Conservation (phyloP, 2,329 filamentous ascomycete genomes). For the Ophiostoma australiae region DNA sequence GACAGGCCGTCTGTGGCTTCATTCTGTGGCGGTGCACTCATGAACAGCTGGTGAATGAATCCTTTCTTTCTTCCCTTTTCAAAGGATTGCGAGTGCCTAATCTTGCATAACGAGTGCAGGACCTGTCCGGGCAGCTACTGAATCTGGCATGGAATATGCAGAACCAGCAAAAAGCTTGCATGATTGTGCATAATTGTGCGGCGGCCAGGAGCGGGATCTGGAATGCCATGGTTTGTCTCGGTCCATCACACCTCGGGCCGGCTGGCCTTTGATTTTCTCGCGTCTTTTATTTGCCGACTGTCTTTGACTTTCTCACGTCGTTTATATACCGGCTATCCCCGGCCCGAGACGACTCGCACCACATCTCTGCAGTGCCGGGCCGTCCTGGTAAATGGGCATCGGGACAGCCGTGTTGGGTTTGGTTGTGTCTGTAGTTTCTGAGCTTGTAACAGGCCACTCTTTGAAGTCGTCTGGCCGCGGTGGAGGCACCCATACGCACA, state of each 20-base stretch:
- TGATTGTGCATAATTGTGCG: background rate
- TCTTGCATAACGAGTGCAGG: constrained; percentile 14
- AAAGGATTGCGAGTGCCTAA: constrained; percentile 16
- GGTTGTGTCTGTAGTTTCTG: background rate
- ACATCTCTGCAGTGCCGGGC: background rate
- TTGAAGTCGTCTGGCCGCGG: background rate
- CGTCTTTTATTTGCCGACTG: too few relatives aligned
- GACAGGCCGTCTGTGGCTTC: background rate
- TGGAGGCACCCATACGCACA: constrained; percentile 13
- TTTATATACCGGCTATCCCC: background rate
- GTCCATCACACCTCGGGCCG: background rate
- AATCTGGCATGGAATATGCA: constrained; percentile 5
- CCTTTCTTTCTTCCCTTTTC: background rate
- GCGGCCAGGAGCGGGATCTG: background rate
- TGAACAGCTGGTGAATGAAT: background rate
- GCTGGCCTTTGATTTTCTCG: background rate
- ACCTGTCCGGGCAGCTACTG: background rate
- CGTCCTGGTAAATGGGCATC: background rate
- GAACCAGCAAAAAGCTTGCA: background rate
- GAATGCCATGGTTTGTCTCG: too few relatives aligned
- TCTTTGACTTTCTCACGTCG: too few relatives aligned
- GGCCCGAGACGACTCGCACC: background rate
- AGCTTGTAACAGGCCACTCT: background rate
- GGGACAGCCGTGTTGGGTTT: background rate
- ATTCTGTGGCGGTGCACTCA: background rate